Evolutionary conservation across 225 moss, liverwort and hornwort genomes (phyloP).

Genomic region (Polytrichum formosum): DNA sequence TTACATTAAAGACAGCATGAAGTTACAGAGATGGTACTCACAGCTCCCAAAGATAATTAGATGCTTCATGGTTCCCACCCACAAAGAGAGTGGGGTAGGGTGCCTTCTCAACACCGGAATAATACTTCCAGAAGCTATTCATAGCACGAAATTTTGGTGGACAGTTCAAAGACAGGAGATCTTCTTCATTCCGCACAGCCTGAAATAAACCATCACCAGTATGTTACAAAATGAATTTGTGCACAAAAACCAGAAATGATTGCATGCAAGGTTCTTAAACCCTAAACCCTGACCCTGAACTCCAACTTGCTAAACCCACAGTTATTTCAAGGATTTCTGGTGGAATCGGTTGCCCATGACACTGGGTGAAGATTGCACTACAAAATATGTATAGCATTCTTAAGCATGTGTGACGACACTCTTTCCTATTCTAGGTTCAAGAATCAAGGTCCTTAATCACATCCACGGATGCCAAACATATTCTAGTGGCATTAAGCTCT

Average conservation of each 20-base stretch:
- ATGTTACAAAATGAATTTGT: not conserved
- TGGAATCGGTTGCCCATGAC: no score
- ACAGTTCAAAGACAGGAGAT: constrained; percentile 71
- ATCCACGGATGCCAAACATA: no score
- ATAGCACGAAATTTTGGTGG: constrained; percentile 75
- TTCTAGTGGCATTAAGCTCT: no score
- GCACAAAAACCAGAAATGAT: not conserved
- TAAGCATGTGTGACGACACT: no score
- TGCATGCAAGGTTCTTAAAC: not conserved
- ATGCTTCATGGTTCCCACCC: constrained; percentile 97
- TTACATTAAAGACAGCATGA: no score
- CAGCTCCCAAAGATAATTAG: constrained; percentile 79
- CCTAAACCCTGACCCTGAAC: constrained; percentile 6
- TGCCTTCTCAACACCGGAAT: constrained; percentile 71
- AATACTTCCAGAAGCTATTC: constrained; percentile 99
- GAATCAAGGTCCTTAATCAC: no score
- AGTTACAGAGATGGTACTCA: constrained; percentile 18
- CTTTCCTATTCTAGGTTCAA: no score
- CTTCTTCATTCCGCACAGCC: constrained; percentile 84
- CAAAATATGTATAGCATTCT: no score
- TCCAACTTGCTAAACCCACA: no score
- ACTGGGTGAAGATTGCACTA: no score
- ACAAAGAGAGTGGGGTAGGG: constrained; percentile 92
- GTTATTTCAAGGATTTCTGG: no score
- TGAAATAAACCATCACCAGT: constrained; percentile 12